These are phyloP conservation scores for Blastomyces gilchristii DNA, from an alignment of 2,329 filamentous ascomycete species.

Conservation along the genomic window DNA sequence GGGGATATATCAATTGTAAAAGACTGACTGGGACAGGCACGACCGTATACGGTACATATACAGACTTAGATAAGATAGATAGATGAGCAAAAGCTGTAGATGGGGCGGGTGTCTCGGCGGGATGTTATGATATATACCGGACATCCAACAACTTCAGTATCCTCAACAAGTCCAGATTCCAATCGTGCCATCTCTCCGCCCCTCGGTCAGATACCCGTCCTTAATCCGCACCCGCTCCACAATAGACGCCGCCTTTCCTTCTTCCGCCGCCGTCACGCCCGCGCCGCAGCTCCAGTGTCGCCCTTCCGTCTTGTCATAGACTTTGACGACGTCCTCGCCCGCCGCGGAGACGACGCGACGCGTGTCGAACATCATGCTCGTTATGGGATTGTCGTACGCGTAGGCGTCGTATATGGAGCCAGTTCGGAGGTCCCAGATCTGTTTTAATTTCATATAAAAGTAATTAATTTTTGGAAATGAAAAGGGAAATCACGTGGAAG, in stretches of 20 bases:
- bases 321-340: conserved; percentile 87
- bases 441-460: conserved; percentile 2
- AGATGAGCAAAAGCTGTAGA: not conserved
- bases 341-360: conserved; percentile 83
- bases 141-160: not conserved
- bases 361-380: conserved; percentile 93
- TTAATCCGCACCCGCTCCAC: conserved; percentile 83
- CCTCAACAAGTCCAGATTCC: conserved; percentile 78
- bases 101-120: not conserved
- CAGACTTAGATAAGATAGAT: not conserved
- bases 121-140: not conserved
- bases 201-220: conserved; percentile 90
- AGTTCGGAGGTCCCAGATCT: conserved; percentile 98
- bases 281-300: conserved; percentile 94
- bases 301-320: conserved; percentile 95
- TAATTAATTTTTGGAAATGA: not conserved
- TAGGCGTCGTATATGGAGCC: conserved; percentile 93
- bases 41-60: not conserved
- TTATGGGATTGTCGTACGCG: conserved; percentile 84
- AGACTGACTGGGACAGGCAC: too few species aligned
- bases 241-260: conserved; percentile 53
- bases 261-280: conserved; percentile 56
- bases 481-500: too few species aligned
- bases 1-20: not conserved
- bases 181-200: conserved; percentile 73